A percentile compares a stretch with the other conserved stretches of the same genome.
These are phyloP conservation scores for Cyphellophora europaea DNA, from an alignment of 2,329 filamentous ascomycete genomes.

Conservation along the genomic window DNA sequence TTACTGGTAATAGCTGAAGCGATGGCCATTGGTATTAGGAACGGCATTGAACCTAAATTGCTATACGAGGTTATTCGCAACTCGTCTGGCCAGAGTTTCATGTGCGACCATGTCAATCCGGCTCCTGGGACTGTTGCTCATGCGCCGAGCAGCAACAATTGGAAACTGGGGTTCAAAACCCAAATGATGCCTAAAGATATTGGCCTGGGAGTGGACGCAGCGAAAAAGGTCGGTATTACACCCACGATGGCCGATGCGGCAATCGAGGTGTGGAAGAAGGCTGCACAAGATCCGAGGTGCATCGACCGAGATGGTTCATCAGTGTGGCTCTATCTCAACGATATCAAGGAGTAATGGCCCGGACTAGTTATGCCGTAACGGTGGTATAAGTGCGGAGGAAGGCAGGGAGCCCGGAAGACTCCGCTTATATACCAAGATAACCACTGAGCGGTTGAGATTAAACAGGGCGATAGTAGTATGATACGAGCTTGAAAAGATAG, in stretches of 20 bases:
- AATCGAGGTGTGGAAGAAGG: constrained; percentile 6
- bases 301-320: constrained; percentile 7
- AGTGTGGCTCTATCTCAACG: constrained; percentile 5
- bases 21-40: constrained; percentile 14
- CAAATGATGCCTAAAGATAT: constrained; percentile 10
- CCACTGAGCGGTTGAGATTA: too few relatives aligned
- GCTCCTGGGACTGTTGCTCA: constrained; percentile 2
- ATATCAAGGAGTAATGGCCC: too few relatives aligned
- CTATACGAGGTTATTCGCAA: constrained; percentile 5
- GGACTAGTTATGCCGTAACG: too few relatives aligned
- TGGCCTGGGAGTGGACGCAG: constrained; percentile 6
- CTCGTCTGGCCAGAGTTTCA: constrained; percentile 7
- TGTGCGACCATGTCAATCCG: constrained; percentile 7
- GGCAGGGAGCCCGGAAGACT: too few relatives aligned
- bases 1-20: constrained; percentile 13
- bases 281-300: constrained; percentile 5
- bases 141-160: constrained; percentile 3
- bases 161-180: constrained; percentile 6
- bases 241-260: constrained; percentile 5
- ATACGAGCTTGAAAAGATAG: too few relatives aligned
- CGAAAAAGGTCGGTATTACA: constrained; percentile 4
- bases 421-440: too few relatives aligned
- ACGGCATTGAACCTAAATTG: constrained; percentile 2
- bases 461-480: too few relatives aligned
- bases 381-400: too few relatives aligned